Conservation (phyloP, 352 stramenopile genomes). For the Saprolegnia diclina region DNA sequence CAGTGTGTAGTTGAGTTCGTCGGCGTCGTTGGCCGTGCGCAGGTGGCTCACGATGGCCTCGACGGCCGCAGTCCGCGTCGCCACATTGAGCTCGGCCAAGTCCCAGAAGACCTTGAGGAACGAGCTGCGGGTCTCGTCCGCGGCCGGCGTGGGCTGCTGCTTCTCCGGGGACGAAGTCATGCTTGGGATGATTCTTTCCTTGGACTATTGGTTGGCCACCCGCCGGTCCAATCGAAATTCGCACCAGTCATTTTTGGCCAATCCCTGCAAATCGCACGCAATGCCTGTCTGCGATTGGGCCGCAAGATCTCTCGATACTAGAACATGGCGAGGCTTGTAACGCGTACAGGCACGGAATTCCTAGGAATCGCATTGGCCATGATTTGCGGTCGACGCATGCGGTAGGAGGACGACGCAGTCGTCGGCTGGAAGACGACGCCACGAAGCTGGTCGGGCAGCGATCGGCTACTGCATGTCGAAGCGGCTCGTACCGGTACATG, state of each 20-base stretch:
- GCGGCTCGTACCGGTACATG: too few species aligned
- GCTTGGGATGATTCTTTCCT: background rate
- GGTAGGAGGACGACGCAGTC: too few species aligned
- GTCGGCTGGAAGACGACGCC: too few species aligned
- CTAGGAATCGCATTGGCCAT: background rate
- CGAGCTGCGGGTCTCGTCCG: slow-evolving; percentile 8
- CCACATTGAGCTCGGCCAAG: slow-evolving; percentile 65
- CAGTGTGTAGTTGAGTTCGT: slow-evolving; percentile 84
- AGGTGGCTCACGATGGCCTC: slow-evolving; percentile 51
- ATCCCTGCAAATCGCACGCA: background rate
- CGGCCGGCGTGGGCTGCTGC: background rate
- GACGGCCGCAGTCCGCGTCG: slow-evolving; percentile 50
- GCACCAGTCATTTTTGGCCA: slow-evolving; percentile 14
- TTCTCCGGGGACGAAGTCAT: background rate
- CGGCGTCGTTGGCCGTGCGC: slow-evolving; percentile 21
- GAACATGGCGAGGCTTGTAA: background rate
- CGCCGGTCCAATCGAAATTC: slow-evolving; percentile 11
- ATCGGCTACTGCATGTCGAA: too few species aligned
- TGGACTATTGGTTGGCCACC: background rate
- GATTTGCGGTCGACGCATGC: too few species aligned
- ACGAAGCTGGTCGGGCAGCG: too few species aligned
- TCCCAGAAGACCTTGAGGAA: slow-evolving; percentile 89
- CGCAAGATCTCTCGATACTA: slow-evolving; percentile 11
- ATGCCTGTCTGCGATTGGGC: background rate
- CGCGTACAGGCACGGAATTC: slow-evolving; percentile 2